Evolutionary conservation across 805 yeast genomes (phyloP).

Genomic region (Kazachstania kunashirensis): DNA sequence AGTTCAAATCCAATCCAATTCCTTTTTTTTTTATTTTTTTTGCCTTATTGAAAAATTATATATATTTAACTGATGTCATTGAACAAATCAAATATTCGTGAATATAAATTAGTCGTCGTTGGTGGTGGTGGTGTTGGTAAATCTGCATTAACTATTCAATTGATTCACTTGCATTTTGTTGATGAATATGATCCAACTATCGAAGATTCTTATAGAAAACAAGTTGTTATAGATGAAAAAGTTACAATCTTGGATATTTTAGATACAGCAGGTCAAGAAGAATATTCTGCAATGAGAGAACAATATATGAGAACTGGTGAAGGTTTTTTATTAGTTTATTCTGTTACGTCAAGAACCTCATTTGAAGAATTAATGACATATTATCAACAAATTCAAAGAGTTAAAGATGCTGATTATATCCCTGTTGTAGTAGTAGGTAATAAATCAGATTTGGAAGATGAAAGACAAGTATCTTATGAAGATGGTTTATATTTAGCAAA

Average conservation of each 20-base stretch:
- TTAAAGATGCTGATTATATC: slow-evolving; percentile 64
- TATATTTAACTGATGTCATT: slow-evolving; percentile 10
- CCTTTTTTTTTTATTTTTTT: too few relatives aligned
- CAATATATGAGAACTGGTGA: slow-evolving; percentile 95
- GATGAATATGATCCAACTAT: slow-evolving; percentile 98
- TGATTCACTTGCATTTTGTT: slow-evolving; percentile 89
- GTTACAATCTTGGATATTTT: slow-evolving; percentile 75
- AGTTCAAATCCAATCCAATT: too few relatives aligned
- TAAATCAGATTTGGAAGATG: slow-evolving; percentile 64
- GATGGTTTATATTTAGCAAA: slow-evolving; percentile 57
- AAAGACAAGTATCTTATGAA: slow-evolving; percentile 62
- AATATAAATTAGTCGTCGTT: slow-evolving; percentile 88
- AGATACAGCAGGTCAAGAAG: slow-evolving; percentile 98
- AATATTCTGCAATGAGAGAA: slow-evolving; percentile 86
- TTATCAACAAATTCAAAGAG: slow-evolving; percentile 68
- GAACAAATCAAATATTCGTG: slow-evolving; percentile 41
- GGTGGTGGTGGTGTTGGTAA: slow-evolving; percentile 99
- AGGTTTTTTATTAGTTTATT: slow-evolving; percentile 82
- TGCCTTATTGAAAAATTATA: too few relatives aligned
- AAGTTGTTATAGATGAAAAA: slow-evolving; percentile 72
- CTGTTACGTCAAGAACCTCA: slow-evolving; percentile 75
- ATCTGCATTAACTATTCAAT: slow-evolving; percentile 88
- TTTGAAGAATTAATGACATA: slow-evolving; percentile 78
- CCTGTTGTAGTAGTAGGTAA: slow-evolving; percentile 78
- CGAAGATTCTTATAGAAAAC: slow-evolving; percentile 85